Conservation (phyloP, 352 stramenopile species). For the Globisporangium cystogenes region DNA sequence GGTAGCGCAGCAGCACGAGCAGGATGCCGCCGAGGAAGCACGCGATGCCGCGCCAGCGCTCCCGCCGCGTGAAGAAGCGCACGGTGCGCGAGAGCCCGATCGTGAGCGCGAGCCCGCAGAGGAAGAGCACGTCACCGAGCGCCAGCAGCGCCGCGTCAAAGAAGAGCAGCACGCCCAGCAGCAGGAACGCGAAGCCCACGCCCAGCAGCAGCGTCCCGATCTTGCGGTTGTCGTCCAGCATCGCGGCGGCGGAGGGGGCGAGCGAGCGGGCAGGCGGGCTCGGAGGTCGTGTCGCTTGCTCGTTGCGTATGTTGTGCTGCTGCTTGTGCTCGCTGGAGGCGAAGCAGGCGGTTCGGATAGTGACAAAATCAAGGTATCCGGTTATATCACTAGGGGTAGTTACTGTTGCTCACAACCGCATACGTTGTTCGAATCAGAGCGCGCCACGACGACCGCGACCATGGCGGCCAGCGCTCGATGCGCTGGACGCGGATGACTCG, state of each 20-base stretch:
- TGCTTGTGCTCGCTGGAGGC: too few species aligned
- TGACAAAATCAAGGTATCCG: background rate
- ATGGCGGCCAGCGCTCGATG: too few species aligned
- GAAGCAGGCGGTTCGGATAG: background rate
- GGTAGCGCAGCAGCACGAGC: constrained; percentile 90
- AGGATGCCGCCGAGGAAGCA: constrained; percentile 93
- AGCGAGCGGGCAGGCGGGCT: background rate
- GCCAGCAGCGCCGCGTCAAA: constrained; percentile 93
- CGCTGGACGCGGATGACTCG: background rate
- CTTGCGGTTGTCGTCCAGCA: constrained; percentile 94
- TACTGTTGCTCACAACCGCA: too few species aligned
- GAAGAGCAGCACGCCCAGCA: constrained; percentile 92
- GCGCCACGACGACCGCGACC: too few species aligned
- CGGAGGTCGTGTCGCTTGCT: too few species aligned
- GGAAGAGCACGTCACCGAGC: constrained; percentile 92
- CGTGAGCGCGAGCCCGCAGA: constrained; percentile 92
- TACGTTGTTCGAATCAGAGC: too few species aligned
- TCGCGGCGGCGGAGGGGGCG: constrained; percentile 5
- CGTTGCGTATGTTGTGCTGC: too few species aligned
- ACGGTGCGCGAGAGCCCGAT: constrained; percentile 90
- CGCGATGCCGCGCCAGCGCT: constrained; percentile 92
- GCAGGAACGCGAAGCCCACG: constrained; percentile 90
- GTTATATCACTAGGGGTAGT: background rate
- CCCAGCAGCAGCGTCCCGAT: constrained; percentile 93
- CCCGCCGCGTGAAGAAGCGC: constrained; percentile 92